Evolutionary conservation across 1,284 basidiomycete genomes (phyloP).

Genomic region (Sporisorium scitamineum): DNA sequence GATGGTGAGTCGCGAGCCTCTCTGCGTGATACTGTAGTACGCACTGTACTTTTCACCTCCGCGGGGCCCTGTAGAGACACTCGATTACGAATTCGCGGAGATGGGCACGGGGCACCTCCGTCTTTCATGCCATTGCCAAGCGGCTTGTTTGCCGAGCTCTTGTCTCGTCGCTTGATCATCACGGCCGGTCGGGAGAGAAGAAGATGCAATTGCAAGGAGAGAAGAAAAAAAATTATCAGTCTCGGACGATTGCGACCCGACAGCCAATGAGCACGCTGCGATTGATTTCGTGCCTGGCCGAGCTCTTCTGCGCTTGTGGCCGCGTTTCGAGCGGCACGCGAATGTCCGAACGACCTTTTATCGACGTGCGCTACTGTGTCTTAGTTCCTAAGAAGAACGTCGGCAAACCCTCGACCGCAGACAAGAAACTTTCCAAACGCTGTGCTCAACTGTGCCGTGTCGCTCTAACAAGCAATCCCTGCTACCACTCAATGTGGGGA

Average conservation of each 20-base stretch:
- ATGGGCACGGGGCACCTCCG: not conserved
- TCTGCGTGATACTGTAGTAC: too few species aligned
- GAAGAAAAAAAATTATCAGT: constrained; percentile 8
- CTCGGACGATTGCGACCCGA: too few species aligned
- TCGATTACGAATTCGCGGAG: not conserved
- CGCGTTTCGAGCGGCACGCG: not conserved
- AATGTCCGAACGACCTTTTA: not conserved
- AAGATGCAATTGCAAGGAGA: not conserved
- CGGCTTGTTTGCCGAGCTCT: constrained; percentile 1
- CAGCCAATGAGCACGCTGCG: too few species aligned
- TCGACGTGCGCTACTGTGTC: too few species aligned
- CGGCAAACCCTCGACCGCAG: too few species aligned
- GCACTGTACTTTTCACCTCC: too few species aligned
- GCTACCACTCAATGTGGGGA: too few species aligned
- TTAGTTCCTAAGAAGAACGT: too few species aligned
- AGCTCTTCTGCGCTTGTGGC: not conserved
- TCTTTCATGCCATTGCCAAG: not conserved
- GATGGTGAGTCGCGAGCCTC: too few species aligned
- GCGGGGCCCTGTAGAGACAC: not conserved
- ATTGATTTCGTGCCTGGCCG: constrained; percentile 8
- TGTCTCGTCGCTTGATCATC: not conserved
- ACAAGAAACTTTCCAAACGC: too few species aligned
- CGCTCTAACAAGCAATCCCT: too few species aligned
- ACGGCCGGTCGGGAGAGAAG: not conserved
- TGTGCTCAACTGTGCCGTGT: too few species aligned